Evolutionary conservation across 2,329 filamentous ascomycete genomes (phyloP).

Genomic region (Neonectria hederae): DNA sequence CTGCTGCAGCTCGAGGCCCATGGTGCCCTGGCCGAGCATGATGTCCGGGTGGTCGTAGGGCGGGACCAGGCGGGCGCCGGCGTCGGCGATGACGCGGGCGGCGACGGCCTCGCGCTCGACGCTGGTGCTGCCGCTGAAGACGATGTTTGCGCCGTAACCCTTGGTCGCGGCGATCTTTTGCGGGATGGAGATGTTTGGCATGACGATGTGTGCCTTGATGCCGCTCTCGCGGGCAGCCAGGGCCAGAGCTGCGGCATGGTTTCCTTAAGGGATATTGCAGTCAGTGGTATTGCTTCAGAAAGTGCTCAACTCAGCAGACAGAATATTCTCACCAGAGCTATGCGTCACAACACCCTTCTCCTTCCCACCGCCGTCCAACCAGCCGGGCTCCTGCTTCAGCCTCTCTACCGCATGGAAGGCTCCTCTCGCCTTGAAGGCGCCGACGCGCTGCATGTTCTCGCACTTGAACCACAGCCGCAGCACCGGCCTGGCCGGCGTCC

Average conservation of each 20-base stretch:
- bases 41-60: conserved; percentile 95
- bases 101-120: conserved; percentile 84
- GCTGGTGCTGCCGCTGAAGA: conserved; percentile 84
- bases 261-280: conserved; percentile 65
- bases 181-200: conserved; percentile 87
- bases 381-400: conserved; percentile 69
- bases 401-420: conserved; percentile 86
- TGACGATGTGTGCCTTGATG: conserved; percentile 87
- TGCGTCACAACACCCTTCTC: conserved; percentile 85
- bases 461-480: conserved; percentile 92
- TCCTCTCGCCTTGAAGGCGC: conserved; percentile 91
- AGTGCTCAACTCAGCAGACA: neutral
- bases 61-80: conserved; percentile 81
- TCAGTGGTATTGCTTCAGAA: neutral
- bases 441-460: conserved; percentile 90
- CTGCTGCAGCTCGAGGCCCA: conserved; percentile 81
- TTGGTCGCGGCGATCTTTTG: conserved; percentile 86
- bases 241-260: conserved; percentile 92
- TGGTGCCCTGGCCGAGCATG: conserved; percentile 91
- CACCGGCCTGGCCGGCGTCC: conserved; percentile 68
- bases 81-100: conserved; percentile 72
- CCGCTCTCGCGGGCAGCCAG: conserved; percentile 79
- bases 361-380: conserved; percentile 67
- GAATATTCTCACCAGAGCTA: conserved; percentile 72
- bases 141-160: conserved; percentile 78